Base-by-base conservation (phyloP, 192 early-diverging fungal species). In the Rhizophagus prolifer region DNA sequence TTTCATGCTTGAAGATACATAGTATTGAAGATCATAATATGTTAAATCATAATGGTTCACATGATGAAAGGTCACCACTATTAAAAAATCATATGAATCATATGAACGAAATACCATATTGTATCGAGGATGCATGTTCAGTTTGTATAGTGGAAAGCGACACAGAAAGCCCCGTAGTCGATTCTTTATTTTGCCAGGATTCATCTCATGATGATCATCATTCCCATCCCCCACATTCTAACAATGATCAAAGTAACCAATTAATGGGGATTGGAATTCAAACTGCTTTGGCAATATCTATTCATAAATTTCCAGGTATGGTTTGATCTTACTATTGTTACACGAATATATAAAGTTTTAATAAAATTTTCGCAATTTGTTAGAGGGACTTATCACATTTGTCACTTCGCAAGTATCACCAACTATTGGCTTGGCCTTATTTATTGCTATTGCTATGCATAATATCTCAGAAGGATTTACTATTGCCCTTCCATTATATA, bases 251-350 rank as follows among this genome's bases (percentile, higher is more conserved):
- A 61, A 68, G 81, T 65, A 60, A 75, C 0, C 69, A 84, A 58
- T 31, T 84, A 75, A 84, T 81, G 58, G 76, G 78, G 16, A 84
- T 86, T 70, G 88, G 86, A n/a, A 86, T 87, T 34, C 86, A 89
- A 75, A 85, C 85, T 13, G 86, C 86, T n/a, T 63, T 85, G 4
- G 85, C 86, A 34, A 85, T 89, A 70, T 81, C 82, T 10, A 72
- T 87, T 23, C 88, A 87, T 70, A 89, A 89, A 79, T 87, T 87
- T 72, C 86, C 87, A 81, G 86, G 86, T 84, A 74, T 63, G 58
- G 10, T 41, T 70, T 31, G 30, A 44, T 44, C 41, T 44, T 44
- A 44, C 41, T 44, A 44, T 44, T 44, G 41, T 44, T 44, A 44
- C 41, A 44, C 41, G 12, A 2, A 10, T 41, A 12, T 10, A 13